Conservation (phyloP, 352 stramenopile species). For the Phytophthora melonis region DNA sequence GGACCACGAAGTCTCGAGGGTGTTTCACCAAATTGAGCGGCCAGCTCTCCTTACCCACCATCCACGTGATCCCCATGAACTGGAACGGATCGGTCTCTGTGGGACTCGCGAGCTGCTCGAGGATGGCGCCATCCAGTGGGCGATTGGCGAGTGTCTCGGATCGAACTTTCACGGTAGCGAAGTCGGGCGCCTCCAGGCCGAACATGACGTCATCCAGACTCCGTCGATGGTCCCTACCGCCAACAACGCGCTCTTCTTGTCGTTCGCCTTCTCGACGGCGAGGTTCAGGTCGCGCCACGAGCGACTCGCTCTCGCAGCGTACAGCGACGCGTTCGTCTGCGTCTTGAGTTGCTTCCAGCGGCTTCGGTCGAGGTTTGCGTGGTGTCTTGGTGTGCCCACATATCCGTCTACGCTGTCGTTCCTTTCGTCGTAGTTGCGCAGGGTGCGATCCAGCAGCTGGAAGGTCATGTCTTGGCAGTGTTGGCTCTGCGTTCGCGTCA, state of each 20-base stretch:
- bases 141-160: constrained; percentile 5
- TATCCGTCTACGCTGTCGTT: constrained; percentile 3
- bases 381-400: neutral
- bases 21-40: constrained; percentile 22
- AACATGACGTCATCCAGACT: neutral
- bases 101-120: constrained; percentile 32
- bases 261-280: neutral
- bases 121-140: constrained; percentile 10
- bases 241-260: neutral
- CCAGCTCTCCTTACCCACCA: constrained; percentile 11
- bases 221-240: neutral
- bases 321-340: constrained; percentile 13
- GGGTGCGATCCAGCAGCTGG: constrained; percentile 27
- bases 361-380: constrained; percentile 7
- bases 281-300: neutral
- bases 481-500: constrained; percentile 9
- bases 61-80: constrained; percentile 37
- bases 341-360: constrained; percentile 28
- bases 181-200: neutral
- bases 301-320: constrained; percentile 2
- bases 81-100: constrained; percentile 35
- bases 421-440: constrained; percentile 25
- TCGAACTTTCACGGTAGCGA: constrained; percentile 15
- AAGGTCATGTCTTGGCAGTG: constrained; percentile 9
- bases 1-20: constrained; percentile 32